phyloP scores from a whole-genome alignment of 2,329 filamentous ascomycete genomes.

The Fonsecaea erecta region DNA sequence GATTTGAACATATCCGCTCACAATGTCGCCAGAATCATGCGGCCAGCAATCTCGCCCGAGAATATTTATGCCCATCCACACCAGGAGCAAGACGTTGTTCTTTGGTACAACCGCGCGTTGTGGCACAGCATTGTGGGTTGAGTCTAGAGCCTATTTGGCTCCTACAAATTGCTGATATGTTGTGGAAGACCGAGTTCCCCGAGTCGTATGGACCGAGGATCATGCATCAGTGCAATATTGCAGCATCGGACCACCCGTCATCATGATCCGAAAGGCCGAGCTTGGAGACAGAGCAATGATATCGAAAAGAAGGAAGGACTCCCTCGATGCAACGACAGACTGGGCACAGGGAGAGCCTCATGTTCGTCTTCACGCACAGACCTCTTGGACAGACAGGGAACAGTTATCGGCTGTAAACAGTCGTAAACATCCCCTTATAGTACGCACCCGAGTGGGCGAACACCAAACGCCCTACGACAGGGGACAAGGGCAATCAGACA shows the following conservation, averaged over 20 bases:
- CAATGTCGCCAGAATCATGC: constrained; percentile 42
- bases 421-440: no score
- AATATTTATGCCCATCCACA: constrained; percentile 47
- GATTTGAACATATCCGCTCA: neutral
- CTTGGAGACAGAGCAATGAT: no score
- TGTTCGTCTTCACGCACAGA: no score
- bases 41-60: constrained; percentile 42
- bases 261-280: no score
- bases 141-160: neutral
- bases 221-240: constrained; percentile 48
- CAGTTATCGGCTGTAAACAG: no score
- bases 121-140: constrained; percentile 47
- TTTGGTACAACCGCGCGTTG: constrained; percentile 48
- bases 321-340: no score
- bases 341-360: no score
- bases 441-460: no score
- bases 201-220: constrained; percentile 46
- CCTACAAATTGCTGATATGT: neutral
- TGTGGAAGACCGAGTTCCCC: constrained; percentile 42
- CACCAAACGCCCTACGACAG: no score
- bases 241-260: constrained; percentile 37
- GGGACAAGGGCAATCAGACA: no score
- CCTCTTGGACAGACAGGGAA: no score
- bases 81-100: constrained; percentile 46
- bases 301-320: no score